A percentile compares a stretch with the other conserved stretches of the same genome.
These are phyloP conservation scores for Grifola frondosa DNA, from an alignment of 1,284 basidiomycete genomes.

Conservation along the genomic window DNA sequence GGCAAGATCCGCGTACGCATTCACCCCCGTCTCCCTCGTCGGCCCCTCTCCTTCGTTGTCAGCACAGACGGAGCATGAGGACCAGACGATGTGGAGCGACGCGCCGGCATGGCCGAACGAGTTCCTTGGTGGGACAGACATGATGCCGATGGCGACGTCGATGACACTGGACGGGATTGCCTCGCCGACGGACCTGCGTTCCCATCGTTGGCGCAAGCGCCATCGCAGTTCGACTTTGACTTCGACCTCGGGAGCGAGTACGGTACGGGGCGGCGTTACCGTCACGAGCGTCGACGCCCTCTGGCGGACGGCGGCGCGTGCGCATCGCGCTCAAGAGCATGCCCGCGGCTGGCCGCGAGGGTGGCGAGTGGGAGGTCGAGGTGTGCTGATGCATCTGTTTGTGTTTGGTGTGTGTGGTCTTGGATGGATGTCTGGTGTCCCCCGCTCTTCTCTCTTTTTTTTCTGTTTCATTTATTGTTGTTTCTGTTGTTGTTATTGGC, in stretches of 20 bases:
- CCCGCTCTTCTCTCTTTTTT: too few relatives aligned
- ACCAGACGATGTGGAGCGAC: slow-evolving; percentile 31
- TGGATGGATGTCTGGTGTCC: too few relatives aligned
- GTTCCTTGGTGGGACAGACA: slow-evolving; percentile 45
- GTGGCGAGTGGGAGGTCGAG: slow-evolving; percentile 73
- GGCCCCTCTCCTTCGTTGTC: slow-evolving; percentile 33
- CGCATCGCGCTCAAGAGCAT: slow-evolving; percentile 64
- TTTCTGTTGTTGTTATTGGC: too few relatives aligned
- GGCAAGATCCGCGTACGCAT: slow-evolving; percentile 74
- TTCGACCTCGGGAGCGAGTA: slow-evolving; percentile 27
- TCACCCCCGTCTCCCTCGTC: slow-evolving; percentile 51
- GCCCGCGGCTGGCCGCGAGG: slow-evolving; percentile 58
- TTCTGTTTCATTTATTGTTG: too few relatives aligned
- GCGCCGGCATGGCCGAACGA: slow-evolving; percentile 42
- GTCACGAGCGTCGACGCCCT: slow-evolving; percentile 14
- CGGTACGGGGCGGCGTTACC: slow-evolving; percentile 24
- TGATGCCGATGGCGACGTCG: background rate
- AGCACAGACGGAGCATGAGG: slow-evolving; percentile 34
- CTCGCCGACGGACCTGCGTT: slow-evolving; percentile 27
- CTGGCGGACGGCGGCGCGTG: slow-evolving; percentile 42
- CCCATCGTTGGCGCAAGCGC: slow-evolving; percentile 27
- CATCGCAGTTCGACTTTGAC: slow-evolving; percentile 26
- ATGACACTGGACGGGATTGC: slow-evolving; percentile 38
- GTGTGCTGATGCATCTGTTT: too few relatives aligned
- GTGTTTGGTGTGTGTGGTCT: too few relatives aligned